Evolutionary conservation across 2,329 filamentous ascomycete species (phyloP).

Genomic region (Onygenales sp.): DNA sequence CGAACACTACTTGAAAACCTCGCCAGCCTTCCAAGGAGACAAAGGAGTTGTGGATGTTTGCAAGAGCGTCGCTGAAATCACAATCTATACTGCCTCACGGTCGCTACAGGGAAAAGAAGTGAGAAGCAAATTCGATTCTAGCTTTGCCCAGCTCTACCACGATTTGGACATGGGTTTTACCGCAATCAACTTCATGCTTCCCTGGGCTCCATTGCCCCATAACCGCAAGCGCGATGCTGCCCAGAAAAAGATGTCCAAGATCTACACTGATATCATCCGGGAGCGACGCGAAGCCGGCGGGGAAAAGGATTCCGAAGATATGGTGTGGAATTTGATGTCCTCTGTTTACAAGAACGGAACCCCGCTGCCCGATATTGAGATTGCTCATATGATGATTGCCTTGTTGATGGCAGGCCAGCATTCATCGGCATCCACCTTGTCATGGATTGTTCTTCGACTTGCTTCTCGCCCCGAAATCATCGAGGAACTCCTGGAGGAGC

Average conservation of each 20-base stretch:
- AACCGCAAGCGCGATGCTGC: constrained; percentile 74
- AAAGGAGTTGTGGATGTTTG: constrained; percentile 63
- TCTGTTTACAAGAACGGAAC: constrained; percentile 76
- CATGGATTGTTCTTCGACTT: constrained; percentile 77
- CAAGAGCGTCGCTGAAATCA: constrained; percentile 72
- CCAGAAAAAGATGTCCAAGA: constrained; percentile 68
- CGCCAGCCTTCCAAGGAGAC: constrained; percentile 56
- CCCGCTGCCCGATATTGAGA: constrained; percentile 69
- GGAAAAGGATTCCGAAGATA: constrained; percentile 55
- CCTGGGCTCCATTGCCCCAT: constrained; percentile 81
- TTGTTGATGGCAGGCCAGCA: constrained; percentile 88
- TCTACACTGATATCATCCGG: constrained; percentile 74
- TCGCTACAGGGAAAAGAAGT: constrained; percentile 78
- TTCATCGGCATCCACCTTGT: constrained; percentile 72
- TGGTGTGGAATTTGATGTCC: constrained; percentile 85
- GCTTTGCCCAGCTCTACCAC: constrained; percentile 74
- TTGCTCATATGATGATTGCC: constrained; percentile 91
- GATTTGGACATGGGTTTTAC: constrained; percentile 85
- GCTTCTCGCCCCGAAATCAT: constrained; percentile 69
- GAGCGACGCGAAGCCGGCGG: constrained; percentile 51
- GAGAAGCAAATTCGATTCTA: constrained; percentile 67
- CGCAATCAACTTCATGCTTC: constrained; percentile 81
- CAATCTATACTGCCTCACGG: constrained; percentile 81
- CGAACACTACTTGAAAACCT: constrained; percentile 60
- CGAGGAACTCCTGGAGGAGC: constrained; percentile 77